Evolutionary conservation across 176 grass and related monocot species (phyloP), one percentile per base, ranked within the genome.

Genomic region (Carex parvula): DNA sequence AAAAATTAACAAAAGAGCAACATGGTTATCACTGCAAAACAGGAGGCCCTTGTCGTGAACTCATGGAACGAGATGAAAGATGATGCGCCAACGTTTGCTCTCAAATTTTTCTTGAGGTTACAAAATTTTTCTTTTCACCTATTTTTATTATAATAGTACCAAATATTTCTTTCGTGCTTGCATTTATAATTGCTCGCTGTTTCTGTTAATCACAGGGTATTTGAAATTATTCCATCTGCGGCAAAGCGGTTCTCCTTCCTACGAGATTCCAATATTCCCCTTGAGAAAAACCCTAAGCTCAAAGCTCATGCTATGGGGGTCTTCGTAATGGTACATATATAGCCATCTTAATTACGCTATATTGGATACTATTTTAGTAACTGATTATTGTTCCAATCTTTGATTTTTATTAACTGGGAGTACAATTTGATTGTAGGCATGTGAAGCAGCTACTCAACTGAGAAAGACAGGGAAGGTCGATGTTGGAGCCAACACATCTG

Each of bases 261-360:
- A 20, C 80, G 17, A 42, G 80, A 83, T 67, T 83, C 80, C 8
- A 67, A 52, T 83, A 10, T 80, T 5, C 55, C 63, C 41, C 66
- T 70, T 8, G 66, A 70, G 66, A 70, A 42, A 41, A 70, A 70
- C 35, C 35, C 66, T 3, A 70, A 83, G 20, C 80, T 83, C 35
- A 67, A 83, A 46, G 80, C 80, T 67, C 80, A 83, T 74, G 83
- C 83, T 24, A 76, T 84, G 83, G 29, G 67, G 1, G 83, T 84
- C 83, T 84, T 84, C 3, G 68, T 60, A 14, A 84, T 84, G 83
- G 83, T 84, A 84, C 22, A 11, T 60, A 37, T n/a, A 66, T 16
- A 32, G 57, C 5, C 8, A 22, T 44, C 13, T 54, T 50, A 29
- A 29, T 29, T 29, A 77, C 2, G 4, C 57, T 60, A 20, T 60